Evolutionary conservation across 768 basidiomycete species (phyloP).

Genomic region (Tylopilus sp.): DNA sequence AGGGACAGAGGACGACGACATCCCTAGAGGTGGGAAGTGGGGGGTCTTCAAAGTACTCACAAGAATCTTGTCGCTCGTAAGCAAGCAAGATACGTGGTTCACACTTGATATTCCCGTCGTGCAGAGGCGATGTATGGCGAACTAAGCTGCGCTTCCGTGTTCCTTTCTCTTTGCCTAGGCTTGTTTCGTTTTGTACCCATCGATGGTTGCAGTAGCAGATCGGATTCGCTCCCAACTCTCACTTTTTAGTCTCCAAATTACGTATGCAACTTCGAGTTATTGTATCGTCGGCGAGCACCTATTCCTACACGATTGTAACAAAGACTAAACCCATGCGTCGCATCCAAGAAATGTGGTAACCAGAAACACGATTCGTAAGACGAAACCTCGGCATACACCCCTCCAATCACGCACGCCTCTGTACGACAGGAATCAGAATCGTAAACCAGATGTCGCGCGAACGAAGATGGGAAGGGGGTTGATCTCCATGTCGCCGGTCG

Average conservation of each 20-base stretch:
- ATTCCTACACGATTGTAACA: no score
- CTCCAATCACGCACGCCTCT: not conserved
- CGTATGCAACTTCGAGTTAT: no score
- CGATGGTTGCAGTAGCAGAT: not conserved
- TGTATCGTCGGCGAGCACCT: no score
- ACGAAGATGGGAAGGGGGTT: not conserved
- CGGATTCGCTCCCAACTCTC: not conserved
- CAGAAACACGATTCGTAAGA: not conserved
- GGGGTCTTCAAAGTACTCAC: no score
- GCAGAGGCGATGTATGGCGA: not conserved
- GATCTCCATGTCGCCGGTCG: not conserved
- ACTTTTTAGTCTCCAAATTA: not conserved
- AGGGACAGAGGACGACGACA: no score
- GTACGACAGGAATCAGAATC: conserved; percentile 6
- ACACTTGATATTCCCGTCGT: not conserved
- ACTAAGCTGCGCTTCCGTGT: not conserved
- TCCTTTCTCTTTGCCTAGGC: not conserved
- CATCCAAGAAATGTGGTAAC: not conserved
- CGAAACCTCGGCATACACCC: not conserved
- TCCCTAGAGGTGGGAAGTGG: no score
- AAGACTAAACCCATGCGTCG: no score
- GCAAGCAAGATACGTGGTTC: not conserved
- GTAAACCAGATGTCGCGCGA: conserved; percentile 17
- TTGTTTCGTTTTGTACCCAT: not conserved
- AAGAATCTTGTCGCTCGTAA: not conserved